Base-by-base conservation (phyloP, 1,284 basidiomycete species). In the Polyporus tsugae region DNA sequence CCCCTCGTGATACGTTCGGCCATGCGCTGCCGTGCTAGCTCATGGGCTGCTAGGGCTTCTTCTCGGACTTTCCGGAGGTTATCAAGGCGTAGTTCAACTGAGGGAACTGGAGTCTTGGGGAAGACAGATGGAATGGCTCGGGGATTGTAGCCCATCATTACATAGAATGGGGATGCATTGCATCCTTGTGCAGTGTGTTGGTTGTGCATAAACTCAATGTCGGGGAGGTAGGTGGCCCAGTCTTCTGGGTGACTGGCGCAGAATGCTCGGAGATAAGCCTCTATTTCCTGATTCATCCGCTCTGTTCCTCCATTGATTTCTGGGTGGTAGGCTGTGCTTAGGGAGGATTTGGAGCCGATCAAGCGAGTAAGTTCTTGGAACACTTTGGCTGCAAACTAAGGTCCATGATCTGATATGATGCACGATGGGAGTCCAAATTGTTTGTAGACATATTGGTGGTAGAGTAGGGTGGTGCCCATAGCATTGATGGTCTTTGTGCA, bases 371-470 rank as follows among this genome's bases (percentile, higher is more conserved):
- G 69, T 42, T 76, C 76, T 19, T 64, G 33, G 66, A 79, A 81
- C 41, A 82, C 78, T 11, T 74, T 64, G 75, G 38, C 15, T 0
- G 76, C 65, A 60, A 84, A 85, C 60, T 80, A 77, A 0, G 76
- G 70, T 1, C 83, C 84, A 41, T 76, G 0, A 49, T 82, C 81
- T 17, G 75, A 79, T 17, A 82, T 78, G 11, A 82, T 73, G 9
- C 77, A 0, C 1, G 49, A 25, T 0, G 22, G 49, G 0, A 52
- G 22, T 2, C 49, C 10, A 11, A 29, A 52, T 4, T 4, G 4
- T 29, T 52, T 52, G 4, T 68, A 75, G 6, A 77, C 59, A 41
- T 66, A 60, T 11, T 61, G 55, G 53, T 63, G 6, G 64, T 67
- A 62, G 2, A 71, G 53, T n/a, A 64, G 63, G 0, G 62, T 59